Conservation (phyloP, 805 yeast genomes). For the Clavispora santaluciae region DNA sequence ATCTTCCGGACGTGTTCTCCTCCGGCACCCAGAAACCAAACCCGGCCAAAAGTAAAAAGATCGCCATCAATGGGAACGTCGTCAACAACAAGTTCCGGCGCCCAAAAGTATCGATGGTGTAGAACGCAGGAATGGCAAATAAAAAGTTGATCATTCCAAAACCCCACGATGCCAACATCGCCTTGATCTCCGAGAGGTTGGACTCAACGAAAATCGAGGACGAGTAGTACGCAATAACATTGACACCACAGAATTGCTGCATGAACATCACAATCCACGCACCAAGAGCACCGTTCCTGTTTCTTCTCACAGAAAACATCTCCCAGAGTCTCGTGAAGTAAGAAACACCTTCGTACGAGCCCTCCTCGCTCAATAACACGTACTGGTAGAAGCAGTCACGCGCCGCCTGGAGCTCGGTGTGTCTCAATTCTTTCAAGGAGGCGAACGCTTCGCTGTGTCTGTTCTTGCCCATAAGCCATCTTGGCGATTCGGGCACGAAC, state of each 20-base stretch:
- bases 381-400: constrained; percentile 60
- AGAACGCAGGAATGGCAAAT: constrained; percentile 79
- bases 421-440: constrained; percentile 44
- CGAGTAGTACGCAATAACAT: constrained; percentile 82
- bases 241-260: constrained; percentile 91
- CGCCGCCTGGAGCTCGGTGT: constrained; percentile 51
- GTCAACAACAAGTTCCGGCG: constrained; percentile 55
- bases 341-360: constrained; percentile 43
- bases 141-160: constrained; percentile 77
- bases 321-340: constrained; percentile 46
- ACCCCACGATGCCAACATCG: constrained; percentile 80
- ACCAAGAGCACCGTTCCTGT: constrained; percentile 76
- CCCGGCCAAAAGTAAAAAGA: constrained; percentile 56
- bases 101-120: constrained; percentile 74
- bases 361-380: constrained; percentile 57
- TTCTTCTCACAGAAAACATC: constrained; percentile 69
- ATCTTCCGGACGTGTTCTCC: constrained; percentile 43
- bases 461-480: constrained; percentile 59
- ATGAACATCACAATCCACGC: constrained; percentile 80
- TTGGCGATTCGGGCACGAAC: constrained; percentile 64
- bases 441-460: constrained; percentile 46
- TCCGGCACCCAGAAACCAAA: constrained; percentile 67
- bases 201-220: constrained; percentile 69
- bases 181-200: constrained; percentile 55
- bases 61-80: constrained; percentile 63